phyloP scores from a whole-genome alignment of 352 stramenopile species.

The Saprolegnia parasitica region DNA sequence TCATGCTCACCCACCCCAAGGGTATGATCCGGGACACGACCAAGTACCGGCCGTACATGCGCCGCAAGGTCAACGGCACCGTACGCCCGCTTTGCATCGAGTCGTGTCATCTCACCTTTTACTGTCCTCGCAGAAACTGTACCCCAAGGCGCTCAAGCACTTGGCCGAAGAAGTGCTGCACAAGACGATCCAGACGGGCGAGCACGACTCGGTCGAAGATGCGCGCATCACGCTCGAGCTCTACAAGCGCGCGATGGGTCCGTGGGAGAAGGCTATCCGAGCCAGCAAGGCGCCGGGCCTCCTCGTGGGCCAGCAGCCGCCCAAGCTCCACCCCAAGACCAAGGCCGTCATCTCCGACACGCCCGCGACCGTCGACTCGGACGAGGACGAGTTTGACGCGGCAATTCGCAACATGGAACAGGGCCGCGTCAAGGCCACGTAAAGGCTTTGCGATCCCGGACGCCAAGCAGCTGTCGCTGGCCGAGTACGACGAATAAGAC shows the following conservation, averaged over 20 bases:
- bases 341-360: neutral
- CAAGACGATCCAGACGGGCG: slow-evolving; percentile 66
- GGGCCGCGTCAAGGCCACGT: slow-evolving; percentile 6
- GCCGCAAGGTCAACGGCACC: slow-evolving; percentile 76
- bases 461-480: slow-evolving; percentile 59
- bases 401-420: slow-evolving; percentile 13
- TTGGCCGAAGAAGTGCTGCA: slow-evolving; percentile 63
- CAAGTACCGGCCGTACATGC: slow-evolving; percentile 80
- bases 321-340: slow-evolving; percentile 19
- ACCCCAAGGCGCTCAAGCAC: slow-evolving; percentile 74
- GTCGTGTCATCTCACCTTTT: neutral
- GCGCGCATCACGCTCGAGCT: slow-evolving; percentile 65
- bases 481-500: slow-evolving; percentile 69
- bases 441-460: slow-evolving; percentile 41
- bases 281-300: slow-evolving; percentile 40
- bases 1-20: slow-evolving; percentile 82
- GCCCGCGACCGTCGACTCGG: slow-evolving; percentile 19
- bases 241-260: slow-evolving; percentile 81
- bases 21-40: slow-evolving; percentile 75
- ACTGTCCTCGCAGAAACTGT: slow-evolving; percentile 60
- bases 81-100: slow-evolving; percentile 34
- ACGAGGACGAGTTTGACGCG: slow-evolving; percentile 20
- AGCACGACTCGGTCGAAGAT: slow-evolving; percentile 87
- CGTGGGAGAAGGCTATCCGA: slow-evolving; percentile 80
- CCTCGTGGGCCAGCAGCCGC: slow-evolving; percentile 15